Evolutionary conservation across 2,329 filamentous ascomycete species (phyloP), one percentile per base, ranked within the genome.

Genomic region (Phialophora verrucosa): DNA sequence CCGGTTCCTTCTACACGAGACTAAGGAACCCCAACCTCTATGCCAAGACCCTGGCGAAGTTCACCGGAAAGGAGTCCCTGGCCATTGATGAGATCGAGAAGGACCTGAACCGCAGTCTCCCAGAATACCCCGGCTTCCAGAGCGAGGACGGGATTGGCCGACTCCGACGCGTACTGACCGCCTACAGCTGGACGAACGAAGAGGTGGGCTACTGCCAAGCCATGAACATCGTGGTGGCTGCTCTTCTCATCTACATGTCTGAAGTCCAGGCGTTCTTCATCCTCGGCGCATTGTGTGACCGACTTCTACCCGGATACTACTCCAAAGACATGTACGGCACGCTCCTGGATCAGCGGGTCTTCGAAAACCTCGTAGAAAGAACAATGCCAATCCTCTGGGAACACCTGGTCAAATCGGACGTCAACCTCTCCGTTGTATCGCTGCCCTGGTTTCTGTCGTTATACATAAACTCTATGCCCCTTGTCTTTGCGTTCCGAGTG

Each of bases 81-180:
- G 95, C 95, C 53, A 98, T 98, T 73, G 95, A 99, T 76, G 95
- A 99, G 83, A 99, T 99, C 71, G 95, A 99, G 76, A 99, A 99
- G 79, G 95, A 99, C 76, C 81, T 99, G 58, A 99, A 99, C 78
- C 88, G 95, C 71, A 97, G 93, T 83, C 81, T 99, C 71, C 95
- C 95, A 1, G 95, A 99, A 79, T 99, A 99, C 77, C 92, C 95
- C 20, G 95, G 95, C 0, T 99, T 97, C 75, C 95, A 99, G 79
- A 96, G 90, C 75, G 91, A 97, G 77, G 93, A 97, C 74, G 95
- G 95, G 17, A 99, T 99, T 71, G 92, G 90, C 53, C 87, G 95
- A 23, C 83, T 99, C 69, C 89, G 95, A 66, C 87, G 94, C 65
- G 95, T 99, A 44, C 84, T 99, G 63, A 98, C 94, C 1, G 95